These are phyloP conservation scores for Mucuna pruriens DNA, from an alignment of 306 rosid genomes.

Conservation along the genomic window DNA sequence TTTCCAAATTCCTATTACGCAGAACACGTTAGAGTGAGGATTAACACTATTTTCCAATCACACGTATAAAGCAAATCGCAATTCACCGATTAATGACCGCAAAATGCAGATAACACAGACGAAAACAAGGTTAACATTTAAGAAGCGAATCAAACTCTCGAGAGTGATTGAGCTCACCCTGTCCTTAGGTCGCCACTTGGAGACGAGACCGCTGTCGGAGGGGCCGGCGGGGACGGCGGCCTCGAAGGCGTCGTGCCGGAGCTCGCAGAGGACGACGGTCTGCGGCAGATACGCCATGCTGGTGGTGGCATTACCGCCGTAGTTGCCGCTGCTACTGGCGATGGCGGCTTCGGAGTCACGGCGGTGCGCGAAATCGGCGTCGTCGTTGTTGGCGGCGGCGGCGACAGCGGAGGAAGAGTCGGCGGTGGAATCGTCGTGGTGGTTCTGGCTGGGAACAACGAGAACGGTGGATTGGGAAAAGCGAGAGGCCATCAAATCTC, in stretches of 20 bases:
- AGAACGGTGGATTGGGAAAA: conserved; percentile 84
- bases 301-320: conserved; percentile 66
- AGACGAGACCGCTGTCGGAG: conserved; percentile 81
- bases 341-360: conserved; percentile 77
- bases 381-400: background rate
- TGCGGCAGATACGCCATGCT: conserved; percentile 89
- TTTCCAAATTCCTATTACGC: background rate
- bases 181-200: conserved; percentile 96
- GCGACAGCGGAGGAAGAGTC: background rate
- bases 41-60: background rate
- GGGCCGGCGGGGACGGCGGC: conserved; percentile 71
- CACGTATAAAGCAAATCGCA: background rate
- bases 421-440: conserved; percentile 33
- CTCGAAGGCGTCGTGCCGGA: conserved; percentile 90
- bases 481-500: conserved; percentile 93
- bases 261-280: conserved; percentile 71
- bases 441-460: conserved; percentile 66
- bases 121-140: background rate
- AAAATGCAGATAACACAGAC: conserved; percentile 14
- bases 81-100: background rate
- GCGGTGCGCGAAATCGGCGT: conserved; percentile 27
- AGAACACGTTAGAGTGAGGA: background rate
- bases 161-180: conserved; percentile 55
- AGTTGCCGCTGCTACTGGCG: conserved; percentile 60
- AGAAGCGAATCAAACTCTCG: background rate